Evolutionary conservation across 177 flowering plant species (phyloP).

Genomic region (Tripterygium wilfordii): DNA sequence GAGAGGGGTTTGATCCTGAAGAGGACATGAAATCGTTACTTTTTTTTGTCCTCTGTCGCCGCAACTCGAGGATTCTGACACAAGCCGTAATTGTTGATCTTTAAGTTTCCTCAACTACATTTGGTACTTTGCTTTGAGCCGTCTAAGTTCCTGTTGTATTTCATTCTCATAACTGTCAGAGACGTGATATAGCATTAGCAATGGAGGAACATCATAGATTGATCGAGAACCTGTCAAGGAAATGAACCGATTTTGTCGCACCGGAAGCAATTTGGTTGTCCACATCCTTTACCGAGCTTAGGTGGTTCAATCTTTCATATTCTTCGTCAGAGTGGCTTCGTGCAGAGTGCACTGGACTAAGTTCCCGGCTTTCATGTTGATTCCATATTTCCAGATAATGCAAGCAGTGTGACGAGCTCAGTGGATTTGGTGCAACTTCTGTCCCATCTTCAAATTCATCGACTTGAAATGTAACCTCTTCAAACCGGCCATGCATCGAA

Average conservation of each 20-base stretch:
- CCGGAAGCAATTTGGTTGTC: slow-evolving; percentile 4
- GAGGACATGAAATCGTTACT: slow-evolving; percentile 7
- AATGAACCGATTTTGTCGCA: background rate
- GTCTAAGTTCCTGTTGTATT: background rate
- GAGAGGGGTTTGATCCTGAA: slow-evolving; percentile 1
- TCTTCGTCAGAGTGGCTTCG: slow-evolving; percentile 37
- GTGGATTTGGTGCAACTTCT: background rate
- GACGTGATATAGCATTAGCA: background rate
- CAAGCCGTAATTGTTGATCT: background rate
- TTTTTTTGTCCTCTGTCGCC: no score
- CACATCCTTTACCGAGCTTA: slow-evolving; percentile 6
- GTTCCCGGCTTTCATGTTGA: slow-evolving; percentile 38
- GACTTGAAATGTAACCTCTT: slow-evolving; percentile 58
- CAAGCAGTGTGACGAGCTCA: background rate
- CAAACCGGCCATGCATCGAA: slow-evolving; percentile 70
- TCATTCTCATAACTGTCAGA: background rate
- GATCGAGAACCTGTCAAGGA: background rate
- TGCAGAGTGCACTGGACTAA: slow-evolving; percentile 41
- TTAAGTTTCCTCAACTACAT: background rate
- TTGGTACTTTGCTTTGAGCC: background rate
- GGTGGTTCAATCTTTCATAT: slow-evolving; percentile 16
- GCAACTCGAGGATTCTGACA: background rate
- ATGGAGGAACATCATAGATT: background rate
- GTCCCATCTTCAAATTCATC: background rate
- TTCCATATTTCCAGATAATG: background rate